phyloP scores from a whole-genome alignment of 345 rosid species.

The Brassica napus region Da-Ae NC_063452.1:2318501-2319000 shows the following conservation, averaged over 20 bases:
- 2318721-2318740: background rate
- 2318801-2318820: background rate
- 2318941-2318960: background rate
- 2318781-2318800: conserved; percentile 1
- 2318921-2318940: background rate
- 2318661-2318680: conserved; percentile 26
- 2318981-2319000: background rate
- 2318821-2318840: background rate
- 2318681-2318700: conserved; percentile 1
- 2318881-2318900: background rate
- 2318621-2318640: conserved; percentile 28
- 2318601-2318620: conserved; percentile 44
- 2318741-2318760: conserved; percentile 27
- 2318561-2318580: background rate
- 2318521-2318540: background rate
- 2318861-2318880: background rate
- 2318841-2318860: background rate
- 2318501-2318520: background rate
- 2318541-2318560: background rate
- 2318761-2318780: conserved; percentile 24
- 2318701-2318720: conserved; percentile 12
- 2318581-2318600: background rate
- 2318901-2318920: too few species aligned
- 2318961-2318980: background rate
- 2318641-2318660: conserved; percentile 33